Conservation (phyloP, 768 basidiomycete species). For the Trametes elegans region DNA sequence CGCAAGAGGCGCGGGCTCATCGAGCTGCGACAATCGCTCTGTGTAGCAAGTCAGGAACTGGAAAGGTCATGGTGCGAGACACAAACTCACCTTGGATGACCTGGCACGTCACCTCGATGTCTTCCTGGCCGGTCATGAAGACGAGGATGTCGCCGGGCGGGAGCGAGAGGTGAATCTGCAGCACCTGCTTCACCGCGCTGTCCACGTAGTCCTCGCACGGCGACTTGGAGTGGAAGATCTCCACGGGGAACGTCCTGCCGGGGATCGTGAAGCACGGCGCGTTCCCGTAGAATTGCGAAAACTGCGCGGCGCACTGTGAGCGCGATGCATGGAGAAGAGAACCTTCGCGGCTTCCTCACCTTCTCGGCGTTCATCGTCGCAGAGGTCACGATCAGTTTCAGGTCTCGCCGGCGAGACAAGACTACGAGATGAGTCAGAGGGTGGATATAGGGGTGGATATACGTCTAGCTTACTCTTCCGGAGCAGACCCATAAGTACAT, state of each 20-base stretch:
- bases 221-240: constrained; percentile 93
- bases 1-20: constrained; percentile 83
- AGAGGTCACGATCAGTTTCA: constrained; percentile 96
- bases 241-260: constrained; percentile 95
- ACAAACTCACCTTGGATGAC: constrained; percentile 74
- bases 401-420: constrained; percentile 83
- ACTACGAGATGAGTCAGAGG: constrained; percentile 23
- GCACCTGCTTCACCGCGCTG: constrained; percentile 94
- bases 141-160: constrained; percentile 94
- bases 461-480: constrained; percentile 71
- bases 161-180: constrained; percentile 92
- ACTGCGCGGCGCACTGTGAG: constrained; percentile 46
- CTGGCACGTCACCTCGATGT: constrained; percentile 96
- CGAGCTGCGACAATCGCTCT: constrained; percentile 93
- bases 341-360: constrained; percentile 40
- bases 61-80: neutral
- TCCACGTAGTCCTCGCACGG: constrained; percentile 99
- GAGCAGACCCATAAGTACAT: constrained; percentile 95
- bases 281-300: constrained; percentile 92
- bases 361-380: constrained; percentile 99
- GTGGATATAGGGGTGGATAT: neutral
- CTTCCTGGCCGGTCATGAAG: constrained; percentile 99
- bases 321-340: neutral
- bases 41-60: constrained; percentile 3
- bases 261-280: constrained; percentile 95